phyloP scores from a whole-genome alignment of 2,329 filamentous ascomycete genomes.

The Esteya vermicola region DNA sequence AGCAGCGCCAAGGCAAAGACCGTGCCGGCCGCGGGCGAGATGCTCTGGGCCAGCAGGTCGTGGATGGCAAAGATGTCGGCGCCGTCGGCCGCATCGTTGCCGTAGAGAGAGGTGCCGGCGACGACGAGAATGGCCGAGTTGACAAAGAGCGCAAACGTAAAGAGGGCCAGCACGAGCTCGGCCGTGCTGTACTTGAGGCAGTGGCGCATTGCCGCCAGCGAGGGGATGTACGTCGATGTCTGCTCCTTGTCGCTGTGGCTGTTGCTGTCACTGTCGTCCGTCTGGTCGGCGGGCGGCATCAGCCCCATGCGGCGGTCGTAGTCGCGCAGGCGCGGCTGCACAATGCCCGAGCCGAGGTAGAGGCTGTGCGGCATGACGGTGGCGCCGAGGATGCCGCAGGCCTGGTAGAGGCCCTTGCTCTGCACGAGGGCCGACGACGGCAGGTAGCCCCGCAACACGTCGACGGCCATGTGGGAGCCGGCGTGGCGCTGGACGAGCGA shows the following conservation, averaged over 20 bases:
- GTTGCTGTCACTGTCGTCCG: slow-evolving; percentile 6
- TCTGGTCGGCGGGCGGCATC: slow-evolving; percentile 16
- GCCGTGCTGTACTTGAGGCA: slow-evolving; percentile 61
- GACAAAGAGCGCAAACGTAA: slow-evolving; percentile 73
- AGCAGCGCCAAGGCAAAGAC: slow-evolving; percentile 75
- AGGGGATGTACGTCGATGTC: slow-evolving; percentile 48
- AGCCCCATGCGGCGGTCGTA: slow-evolving; percentile 47
- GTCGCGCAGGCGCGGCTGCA: slow-evolving; percentile 50
- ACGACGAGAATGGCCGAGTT: slow-evolving; percentile 74
- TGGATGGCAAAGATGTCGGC: slow-evolving; percentile 81
- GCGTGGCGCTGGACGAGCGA: slow-evolving; percentile 42
- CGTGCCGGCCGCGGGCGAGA: slow-evolving; percentile 63
- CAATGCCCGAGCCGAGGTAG: slow-evolving; percentile 55
- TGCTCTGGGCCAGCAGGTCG: slow-evolving; percentile 49
- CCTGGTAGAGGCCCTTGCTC: slow-evolving; percentile 46
- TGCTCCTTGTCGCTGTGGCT: slow-evolving; percentile 23
- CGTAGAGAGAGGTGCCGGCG: slow-evolving; percentile 62
- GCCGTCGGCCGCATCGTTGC: slow-evolving; percentile 41
- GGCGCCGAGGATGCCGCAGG: slow-evolving; percentile 63
- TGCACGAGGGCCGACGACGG: slow-evolving; percentile 45
- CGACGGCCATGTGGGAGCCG: slow-evolving; percentile 37
- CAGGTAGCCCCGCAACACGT: slow-evolving; percentile 51
- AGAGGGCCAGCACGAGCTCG: slow-evolving; percentile 58
- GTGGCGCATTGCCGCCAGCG: slow-evolving; percentile 55
- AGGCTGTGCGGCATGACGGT: slow-evolving; percentile 61